Percentiles rank a stretch among this genome's conserved stretches.
Conservation (phyloP, 176 grass and related monocot genomes). For the Cenchrus americanus region DNA sequence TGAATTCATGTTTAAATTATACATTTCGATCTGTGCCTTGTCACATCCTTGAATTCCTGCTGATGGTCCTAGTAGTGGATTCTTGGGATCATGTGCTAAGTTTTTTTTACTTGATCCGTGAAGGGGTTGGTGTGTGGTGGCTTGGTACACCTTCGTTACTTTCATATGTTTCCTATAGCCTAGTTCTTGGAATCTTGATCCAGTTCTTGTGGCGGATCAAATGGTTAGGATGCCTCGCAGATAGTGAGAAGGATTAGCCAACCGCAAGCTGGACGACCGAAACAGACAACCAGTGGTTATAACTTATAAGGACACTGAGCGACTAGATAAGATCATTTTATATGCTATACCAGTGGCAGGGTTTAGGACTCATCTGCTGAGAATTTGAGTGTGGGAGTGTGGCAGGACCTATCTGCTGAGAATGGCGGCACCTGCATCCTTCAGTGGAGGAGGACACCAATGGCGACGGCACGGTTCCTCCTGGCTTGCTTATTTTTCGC, state of each 20-base stretch:
- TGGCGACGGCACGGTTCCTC: neutral
- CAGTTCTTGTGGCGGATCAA: conserved; percentile 29
- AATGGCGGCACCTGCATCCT: neutral
- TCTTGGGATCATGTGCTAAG: neutral
- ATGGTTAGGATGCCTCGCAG: neutral
- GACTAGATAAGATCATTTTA: neutral
- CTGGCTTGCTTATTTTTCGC: neutral
- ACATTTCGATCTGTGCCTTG: neutral
- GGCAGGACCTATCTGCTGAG: neutral
- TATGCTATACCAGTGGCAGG: neutral
- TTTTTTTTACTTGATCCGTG: neutral
- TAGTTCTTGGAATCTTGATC: conserved; percentile 48
- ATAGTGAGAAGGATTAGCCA: conserved; percentile 15
- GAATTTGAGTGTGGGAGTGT: neutral
- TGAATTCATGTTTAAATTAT: neutral
- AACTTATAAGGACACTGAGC: neutral
- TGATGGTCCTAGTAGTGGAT: neutral
- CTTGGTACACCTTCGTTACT: neutral
- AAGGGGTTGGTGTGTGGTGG: neutral
- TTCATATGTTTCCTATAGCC: neutral
- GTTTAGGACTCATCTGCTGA: neutral
- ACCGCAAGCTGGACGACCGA: neutral
- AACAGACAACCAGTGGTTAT: neutral
- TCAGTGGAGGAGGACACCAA: neutral
- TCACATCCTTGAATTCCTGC: neutral